phyloP scores from a whole-genome alignment of 2,329 filamentous ascomycete species.

The Alternaria burnsii region DNA sequence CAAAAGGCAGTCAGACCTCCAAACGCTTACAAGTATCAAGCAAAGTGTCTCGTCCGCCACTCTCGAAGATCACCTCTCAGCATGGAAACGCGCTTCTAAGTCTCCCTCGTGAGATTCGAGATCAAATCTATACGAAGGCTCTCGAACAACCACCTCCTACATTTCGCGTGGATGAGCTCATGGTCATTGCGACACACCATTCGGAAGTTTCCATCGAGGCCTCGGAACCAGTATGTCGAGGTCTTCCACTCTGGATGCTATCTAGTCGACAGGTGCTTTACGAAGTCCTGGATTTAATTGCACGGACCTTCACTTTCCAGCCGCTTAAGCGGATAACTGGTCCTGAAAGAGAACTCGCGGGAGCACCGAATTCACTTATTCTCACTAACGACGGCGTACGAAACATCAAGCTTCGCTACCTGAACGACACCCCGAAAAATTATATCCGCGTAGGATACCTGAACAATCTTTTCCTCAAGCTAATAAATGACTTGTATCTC shows the following conservation, averaged over 20 bases:
- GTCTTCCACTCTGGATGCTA: not conserved
- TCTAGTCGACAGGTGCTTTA: not conserved
- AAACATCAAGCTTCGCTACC: not conserved
- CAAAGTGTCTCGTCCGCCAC: not conserved
- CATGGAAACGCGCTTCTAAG: not conserved
- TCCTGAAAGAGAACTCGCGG: not conserved
- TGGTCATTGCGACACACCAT: not conserved
- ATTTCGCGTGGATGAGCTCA: not conserved
- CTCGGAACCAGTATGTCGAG: not conserved
- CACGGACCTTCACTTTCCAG: not conserved
- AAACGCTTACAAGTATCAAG: not conserved
- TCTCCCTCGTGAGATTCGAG: not conserved
- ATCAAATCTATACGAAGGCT: not conserved
- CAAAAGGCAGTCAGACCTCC: not conserved
- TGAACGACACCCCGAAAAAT: no score
- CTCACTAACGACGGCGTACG: not conserved
- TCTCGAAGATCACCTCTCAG: accelerated
- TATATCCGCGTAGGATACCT: no score
- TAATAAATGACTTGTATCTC: not conserved
- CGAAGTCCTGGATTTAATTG: not conserved
- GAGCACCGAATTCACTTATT: not conserved
- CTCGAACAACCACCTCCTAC: not conserved
- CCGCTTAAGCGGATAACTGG: not conserved
- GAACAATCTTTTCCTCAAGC: not conserved
- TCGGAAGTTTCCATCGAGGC: not conserved